Percentiles rank a stretch among this genome's conserved stretches.
These are phyloP conservation scores for Paramecium caudatum DNA, from an alignment of 73 alveolate species.

Conservation along the genomic window DNA sequence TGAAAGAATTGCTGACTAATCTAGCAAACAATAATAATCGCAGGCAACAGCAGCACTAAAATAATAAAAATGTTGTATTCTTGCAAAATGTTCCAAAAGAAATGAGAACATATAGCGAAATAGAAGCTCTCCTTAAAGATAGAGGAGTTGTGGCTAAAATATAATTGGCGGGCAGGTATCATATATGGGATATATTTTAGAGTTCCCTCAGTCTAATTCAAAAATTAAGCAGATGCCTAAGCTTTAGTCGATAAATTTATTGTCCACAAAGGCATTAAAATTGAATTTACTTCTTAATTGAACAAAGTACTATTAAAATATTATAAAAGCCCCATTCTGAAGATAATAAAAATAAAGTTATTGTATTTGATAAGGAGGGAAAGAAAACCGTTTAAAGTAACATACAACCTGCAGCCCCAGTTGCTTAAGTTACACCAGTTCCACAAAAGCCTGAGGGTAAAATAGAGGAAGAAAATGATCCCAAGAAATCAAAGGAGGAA, in stretches of 20 bases:
- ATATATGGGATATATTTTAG: not conserved
- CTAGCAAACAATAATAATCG: constrained; percentile 3
- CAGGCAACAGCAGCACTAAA: not conserved
- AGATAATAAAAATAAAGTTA: not conserved
- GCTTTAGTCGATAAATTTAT: constrained; percentile 52
- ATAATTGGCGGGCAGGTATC: constrained; percentile 3
- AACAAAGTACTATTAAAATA: not conserved
- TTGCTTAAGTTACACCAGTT: not conserved
- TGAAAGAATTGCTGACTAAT: not conserved
- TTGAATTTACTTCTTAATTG: constrained; percentile 18
- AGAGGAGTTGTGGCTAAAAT: constrained; percentile 47
- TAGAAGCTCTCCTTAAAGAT: constrained; percentile 6
- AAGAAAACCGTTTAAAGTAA: not conserved
- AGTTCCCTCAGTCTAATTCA: constrained; percentile 46
- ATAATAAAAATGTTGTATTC: constrained; percentile 45
- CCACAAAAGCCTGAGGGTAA: not conserved
- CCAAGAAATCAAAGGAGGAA: constrained; percentile 22
- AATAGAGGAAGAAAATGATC: constrained; percentile 44
- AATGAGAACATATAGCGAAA: constrained; percentile 34
- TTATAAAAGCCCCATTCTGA: not conserved
- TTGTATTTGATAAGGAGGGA: constrained; percentile 22
- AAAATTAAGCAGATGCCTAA: constrained; percentile 36
- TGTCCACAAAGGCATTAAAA: constrained; percentile 61
- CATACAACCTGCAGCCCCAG: constrained; percentile 20
- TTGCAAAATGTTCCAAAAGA: constrained; percentile 59